Evolutionary conservation across 2,329 filamentous ascomycete species (phyloP), one percentile per base, ranked within the genome.

Genomic region (Monosporascus sp.): DNA sequence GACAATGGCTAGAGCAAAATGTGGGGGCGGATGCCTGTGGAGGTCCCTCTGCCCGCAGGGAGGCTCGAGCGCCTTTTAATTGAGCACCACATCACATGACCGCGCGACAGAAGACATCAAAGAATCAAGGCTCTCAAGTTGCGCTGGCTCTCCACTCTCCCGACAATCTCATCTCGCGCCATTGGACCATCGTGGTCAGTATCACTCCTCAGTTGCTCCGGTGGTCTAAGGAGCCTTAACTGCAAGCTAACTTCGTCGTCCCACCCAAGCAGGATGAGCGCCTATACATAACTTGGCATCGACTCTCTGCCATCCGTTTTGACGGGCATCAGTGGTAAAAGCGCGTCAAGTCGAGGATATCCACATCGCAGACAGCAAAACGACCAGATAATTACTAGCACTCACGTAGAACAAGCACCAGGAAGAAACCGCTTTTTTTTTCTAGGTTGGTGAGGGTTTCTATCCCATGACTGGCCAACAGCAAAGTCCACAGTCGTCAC

Each of bases 201-300:
- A 37, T 53, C 51, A 57, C 50, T 55, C 54, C 61, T 54, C 53
- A 53, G 51, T 55, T 45, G 37, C 54, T 52, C 47, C 56, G 38
- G 52, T 52, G 48, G 44, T 51, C 50, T 56, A 51, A 45, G 46
- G 41, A 52, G 40, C 50, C 24, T 55, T 57, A 51, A 50, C 66
- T 66, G 62, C 64, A 58, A 67, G 65, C 66, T 57, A 64, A 68
- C 55, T 49, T 58, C 50, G 55, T 51, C 45, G 53, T 61, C 57
- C 62, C 61, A 63, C 65, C 28, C 61, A 61, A 64, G 64, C 64
- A 63, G 58, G 55, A 59, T 62, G 60, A 54, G 58, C 57, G 56
- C 60, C 63, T 63, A 60, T 64, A 65, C 64, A 65, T 64, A 66
- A 66, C 52, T 49, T 44, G 53, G 52, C 55, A 55, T 54, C 55